A percentile compares a stretch with the other conserved stretches of the same genome.
phyloP scores from a whole-genome alignment of 345 rosid species.

The Heritiera fomes region DNA sequence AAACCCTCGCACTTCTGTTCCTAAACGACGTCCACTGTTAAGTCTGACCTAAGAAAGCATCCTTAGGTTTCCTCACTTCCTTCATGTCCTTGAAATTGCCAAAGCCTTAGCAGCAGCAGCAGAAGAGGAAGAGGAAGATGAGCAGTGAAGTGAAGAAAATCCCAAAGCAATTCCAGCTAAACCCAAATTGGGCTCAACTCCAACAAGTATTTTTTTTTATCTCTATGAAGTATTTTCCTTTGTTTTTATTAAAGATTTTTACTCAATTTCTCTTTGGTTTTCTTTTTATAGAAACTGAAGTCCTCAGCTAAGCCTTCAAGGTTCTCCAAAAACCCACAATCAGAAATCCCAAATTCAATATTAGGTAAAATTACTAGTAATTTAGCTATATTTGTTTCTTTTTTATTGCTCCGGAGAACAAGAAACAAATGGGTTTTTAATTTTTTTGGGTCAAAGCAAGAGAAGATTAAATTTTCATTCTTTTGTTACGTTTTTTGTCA shows the following conservation, averaged over 20 bases:
- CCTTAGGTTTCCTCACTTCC: not conserved
- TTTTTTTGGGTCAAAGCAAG: not conserved
- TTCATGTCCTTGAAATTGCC: not conserved
- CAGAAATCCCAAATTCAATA: slow-evolving; percentile 42
- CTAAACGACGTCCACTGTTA: not conserved
- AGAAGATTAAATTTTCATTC: not conserved
- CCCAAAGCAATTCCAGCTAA: slow-evolving; percentile 37
- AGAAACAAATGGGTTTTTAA: not conserved
- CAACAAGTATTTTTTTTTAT: slow-evolving; percentile 49
- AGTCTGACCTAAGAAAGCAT: not conserved
- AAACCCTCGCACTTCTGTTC: not conserved
- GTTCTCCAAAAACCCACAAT: slow-evolving; percentile 22
- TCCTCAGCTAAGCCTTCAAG: slow-evolving; percentile 33
- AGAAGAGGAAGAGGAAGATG: slow-evolving; percentile 26
- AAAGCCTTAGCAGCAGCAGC: not conserved
- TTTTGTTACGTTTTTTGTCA: not conserved
- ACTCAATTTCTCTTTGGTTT: not conserved
- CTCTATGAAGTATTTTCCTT: not conserved
- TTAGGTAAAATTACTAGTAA: slow-evolving; percentile 42
- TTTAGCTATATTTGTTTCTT: not conserved
- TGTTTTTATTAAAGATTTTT: not conserved
- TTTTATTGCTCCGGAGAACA: not conserved
- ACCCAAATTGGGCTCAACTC: slow-evolving; percentile 89
- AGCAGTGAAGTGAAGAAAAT: slow-evolving; percentile 13
- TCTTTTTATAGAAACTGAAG: slow-evolving; percentile 58